phyloP scores from a whole-genome alignment of 2,329 filamentous ascomycete species.

The Tolypocladium paradoxum region DNA sequence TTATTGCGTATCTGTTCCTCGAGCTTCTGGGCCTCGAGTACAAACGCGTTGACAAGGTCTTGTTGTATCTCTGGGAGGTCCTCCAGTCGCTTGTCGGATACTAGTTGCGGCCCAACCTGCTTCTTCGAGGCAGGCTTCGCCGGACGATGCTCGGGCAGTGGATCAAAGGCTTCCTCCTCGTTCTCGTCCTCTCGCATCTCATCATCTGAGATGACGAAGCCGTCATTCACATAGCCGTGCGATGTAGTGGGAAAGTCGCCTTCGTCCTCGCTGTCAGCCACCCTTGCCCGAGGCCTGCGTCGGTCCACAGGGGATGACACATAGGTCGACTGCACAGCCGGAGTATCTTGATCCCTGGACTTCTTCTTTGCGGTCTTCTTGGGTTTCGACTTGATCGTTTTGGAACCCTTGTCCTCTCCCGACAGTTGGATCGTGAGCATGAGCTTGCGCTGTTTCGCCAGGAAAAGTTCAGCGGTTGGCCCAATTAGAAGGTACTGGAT shows the following conservation, averaged over 20 bases:
- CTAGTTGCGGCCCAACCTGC: slow-evolving; percentile 45
- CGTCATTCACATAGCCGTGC: slow-evolving; percentile 37
- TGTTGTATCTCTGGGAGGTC: slow-evolving; percentile 49
- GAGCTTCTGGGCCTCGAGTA: slow-evolving; percentile 46
- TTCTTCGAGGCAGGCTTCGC: slow-evolving; percentile 17
- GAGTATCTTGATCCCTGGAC: slow-evolving; percentile 20
- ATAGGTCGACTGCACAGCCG: slow-evolving; percentile 33
- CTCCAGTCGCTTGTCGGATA: slow-evolving; percentile 40
- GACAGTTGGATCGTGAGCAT: slow-evolving; percentile 30
- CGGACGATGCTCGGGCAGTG: slow-evolving; percentile 26
- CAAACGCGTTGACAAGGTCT: slow-evolving; percentile 54
- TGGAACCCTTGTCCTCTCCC: slow-evolving; percentile 16
- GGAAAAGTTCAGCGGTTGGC: slow-evolving; percentile 28
- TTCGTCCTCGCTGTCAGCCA: slow-evolving; percentile 20
- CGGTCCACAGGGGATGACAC: slow-evolving; percentile 42
- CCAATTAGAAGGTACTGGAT: slow-evolving; percentile 57
- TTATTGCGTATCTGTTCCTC: slow-evolving; percentile 52
- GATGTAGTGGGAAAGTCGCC: slow-evolving; percentile 29
- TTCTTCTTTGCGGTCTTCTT: slow-evolving; percentile 27
- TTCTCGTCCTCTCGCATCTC: slow-evolving; percentile 22
- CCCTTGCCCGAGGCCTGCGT: slow-evolving; percentile 16
- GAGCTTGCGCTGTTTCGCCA: slow-evolving; percentile 33
- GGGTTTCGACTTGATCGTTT: slow-evolving; percentile 18
- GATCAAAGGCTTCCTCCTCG: slow-evolving; percentile 36
- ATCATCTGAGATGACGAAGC: slow-evolving; percentile 35